Conservation (phyloP, 345 rosid species). For the Eucalyptus curtisii region DNA sequence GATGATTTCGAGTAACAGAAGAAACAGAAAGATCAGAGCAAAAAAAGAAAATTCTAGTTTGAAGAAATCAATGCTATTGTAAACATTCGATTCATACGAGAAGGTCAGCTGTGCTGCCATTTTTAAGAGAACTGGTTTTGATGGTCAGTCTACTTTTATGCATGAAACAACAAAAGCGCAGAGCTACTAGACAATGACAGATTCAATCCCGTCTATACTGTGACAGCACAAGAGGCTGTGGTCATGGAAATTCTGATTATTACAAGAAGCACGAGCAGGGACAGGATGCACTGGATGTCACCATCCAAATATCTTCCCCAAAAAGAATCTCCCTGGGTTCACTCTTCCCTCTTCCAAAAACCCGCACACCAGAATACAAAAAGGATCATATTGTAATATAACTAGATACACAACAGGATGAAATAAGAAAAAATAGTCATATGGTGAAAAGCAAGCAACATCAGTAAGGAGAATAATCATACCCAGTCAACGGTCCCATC, state of each 20-base stretch:
- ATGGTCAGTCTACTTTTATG: not conserved
- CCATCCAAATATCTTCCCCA: not conserved
- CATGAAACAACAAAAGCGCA: not conserved
- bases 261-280: not conserved
- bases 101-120: not conserved
- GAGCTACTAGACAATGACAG: not conserved
- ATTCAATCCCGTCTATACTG: not conserved
- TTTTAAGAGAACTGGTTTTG: not conserved
- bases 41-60: not conserved
- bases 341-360: not conserved
- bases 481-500: constrained; percentile 27
- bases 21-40: accelerated
- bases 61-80: not conserved
- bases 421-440: not conserved
- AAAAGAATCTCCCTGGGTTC: not conserved
- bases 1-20: accelerated
- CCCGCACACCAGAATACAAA: not conserved
- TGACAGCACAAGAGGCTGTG: not conserved
- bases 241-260: not conserved
- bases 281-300: not conserved
- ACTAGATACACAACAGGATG: not conserved
- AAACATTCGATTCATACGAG: not conserved
- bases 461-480: constrained; percentile 29
- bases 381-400: not conserved
- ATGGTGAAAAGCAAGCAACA: constrained; percentile 1